These are phyloP conservation scores for Rugosomyces carneus DNA, from an alignment of 1,284 basidiomycete genomes.

Conservation along the genomic window DNA sequence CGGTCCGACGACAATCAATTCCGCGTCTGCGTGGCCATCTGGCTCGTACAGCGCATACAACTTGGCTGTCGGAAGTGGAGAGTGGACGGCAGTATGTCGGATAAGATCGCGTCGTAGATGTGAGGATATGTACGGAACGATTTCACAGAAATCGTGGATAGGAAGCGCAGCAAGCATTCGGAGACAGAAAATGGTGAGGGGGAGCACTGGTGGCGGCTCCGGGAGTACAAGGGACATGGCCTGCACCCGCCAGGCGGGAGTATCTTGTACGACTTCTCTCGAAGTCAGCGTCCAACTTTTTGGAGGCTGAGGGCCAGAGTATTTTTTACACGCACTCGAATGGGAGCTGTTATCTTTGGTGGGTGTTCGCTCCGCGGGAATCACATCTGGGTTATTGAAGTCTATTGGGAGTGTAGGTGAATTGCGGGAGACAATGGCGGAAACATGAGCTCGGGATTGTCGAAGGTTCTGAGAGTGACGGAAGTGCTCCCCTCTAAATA, in stretches of 20 bases:
- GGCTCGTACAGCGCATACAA: conserved; percentile 43
- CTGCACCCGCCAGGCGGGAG: conserved; percentile 40
- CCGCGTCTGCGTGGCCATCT: conserved; percentile 50
- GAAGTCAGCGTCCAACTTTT: conserved; percentile 38
- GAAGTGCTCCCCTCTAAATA: conserved; percentile 58
- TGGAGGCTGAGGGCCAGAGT: conserved; percentile 42
- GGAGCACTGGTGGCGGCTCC: conserved; percentile 27
- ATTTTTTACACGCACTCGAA: conserved; percentile 18
- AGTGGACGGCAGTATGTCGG: conserved; percentile 48
- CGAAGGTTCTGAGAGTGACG: conserved; percentile 52
- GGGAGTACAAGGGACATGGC: conserved; percentile 47
- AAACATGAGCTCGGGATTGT: conserved; percentile 32
- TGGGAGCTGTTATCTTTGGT: background rate
- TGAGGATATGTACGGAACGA: conserved; percentile 44
- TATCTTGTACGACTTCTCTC: conserved; percentile 23
- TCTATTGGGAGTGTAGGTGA: conserved; percentile 36
- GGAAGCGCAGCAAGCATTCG: conserved; percentile 29
- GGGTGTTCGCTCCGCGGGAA: background rate
- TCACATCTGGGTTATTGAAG: conserved; percentile 26
- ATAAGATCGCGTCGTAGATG: conserved; percentile 54
- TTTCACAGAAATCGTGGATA: conserved; percentile 33
- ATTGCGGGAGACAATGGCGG: conserved; percentile 26
- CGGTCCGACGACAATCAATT: conserved; percentile 57
- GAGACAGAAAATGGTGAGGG: conserved; percentile 50
- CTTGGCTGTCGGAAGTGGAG: conserved; percentile 42